These are phyloP conservation scores for Aspergillus chevalieri DNA, from an alignment of 2,329 filamentous ascomycete genomes.

Conservation along the genomic window DNA sequence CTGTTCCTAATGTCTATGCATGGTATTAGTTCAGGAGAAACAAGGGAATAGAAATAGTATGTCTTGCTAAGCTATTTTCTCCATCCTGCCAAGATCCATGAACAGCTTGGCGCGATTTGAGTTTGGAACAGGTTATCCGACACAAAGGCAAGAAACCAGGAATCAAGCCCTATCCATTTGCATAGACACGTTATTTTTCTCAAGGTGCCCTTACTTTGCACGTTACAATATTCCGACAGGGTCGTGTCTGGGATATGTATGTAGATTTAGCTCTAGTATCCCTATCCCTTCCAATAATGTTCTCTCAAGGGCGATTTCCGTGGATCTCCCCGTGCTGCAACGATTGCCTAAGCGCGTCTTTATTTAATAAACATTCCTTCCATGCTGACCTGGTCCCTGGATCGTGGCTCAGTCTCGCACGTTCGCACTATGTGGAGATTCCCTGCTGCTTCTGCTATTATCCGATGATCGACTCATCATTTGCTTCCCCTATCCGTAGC, in stretches of 20 bases:
- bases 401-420: no score
- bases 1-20: background rate
- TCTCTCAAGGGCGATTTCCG: background rate
- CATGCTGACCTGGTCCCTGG: no score
- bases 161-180: background rate
- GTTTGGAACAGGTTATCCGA: background rate
- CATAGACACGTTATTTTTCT: background rate
- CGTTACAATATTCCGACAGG: background rate
- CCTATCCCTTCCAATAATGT: background rate
- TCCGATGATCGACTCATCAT: no score
- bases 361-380: no score
- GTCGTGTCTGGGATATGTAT: background rate
- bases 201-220: background rate
- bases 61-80: background rate
- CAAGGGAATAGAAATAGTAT: background rate
- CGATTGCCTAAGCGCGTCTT: background rate
- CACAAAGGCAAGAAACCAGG: background rate
- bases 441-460: no score
- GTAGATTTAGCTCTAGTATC: background rate
- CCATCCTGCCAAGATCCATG: background rate
- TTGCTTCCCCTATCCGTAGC: no score
- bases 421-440: no score
- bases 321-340: background rate
- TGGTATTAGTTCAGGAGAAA: background rate
- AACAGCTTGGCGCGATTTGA: background rate